Conservation (phyloP, 352 stramenopile species). For the Pythium dissotocum region DNA sequence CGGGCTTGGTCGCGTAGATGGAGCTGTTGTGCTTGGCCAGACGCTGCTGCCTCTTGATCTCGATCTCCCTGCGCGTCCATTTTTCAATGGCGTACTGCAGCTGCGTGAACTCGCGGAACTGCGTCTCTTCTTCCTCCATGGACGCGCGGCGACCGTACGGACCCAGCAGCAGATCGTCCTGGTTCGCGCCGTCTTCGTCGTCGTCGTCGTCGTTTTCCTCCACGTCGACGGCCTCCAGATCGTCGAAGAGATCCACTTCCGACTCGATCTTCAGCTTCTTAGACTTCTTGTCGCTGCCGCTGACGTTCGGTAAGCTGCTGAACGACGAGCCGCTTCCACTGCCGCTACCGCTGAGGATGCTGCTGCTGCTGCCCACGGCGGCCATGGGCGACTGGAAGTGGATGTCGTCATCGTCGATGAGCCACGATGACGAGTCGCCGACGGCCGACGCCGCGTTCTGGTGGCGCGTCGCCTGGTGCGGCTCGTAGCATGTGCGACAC, state of each 20-base stretch:
- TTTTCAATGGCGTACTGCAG: slow-evolving; percentile 53
- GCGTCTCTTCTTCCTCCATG: slow-evolving; percentile 50
- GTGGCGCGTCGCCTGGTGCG: slow-evolving; percentile 55
- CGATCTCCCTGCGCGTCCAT: slow-evolving; percentile 54
- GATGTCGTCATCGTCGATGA: slow-evolving; percentile 41
- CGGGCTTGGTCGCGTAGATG: slow-evolving; percentile 36
- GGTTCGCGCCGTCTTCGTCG: slow-evolving; percentile 39
- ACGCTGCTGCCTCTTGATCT: slow-evolving; percentile 37
- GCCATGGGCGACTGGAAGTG: slow-evolving; percentile 53
- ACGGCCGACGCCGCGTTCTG: slow-evolving; percentile 22
- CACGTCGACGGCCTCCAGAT: slow-evolving; percentile 29
- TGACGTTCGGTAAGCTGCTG: not conserved
- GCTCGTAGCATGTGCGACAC: slow-evolving; percentile 54
- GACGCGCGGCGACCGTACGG: slow-evolving; percentile 40
- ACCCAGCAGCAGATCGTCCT: slow-evolving; percentile 43
- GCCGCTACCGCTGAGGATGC: slow-evolving; percentile 8
- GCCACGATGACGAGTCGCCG: slow-evolving; percentile 14
- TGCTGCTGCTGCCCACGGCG: slow-evolving; percentile 10
- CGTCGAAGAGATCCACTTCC: slow-evolving; percentile 37
- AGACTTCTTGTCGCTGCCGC: slow-evolving; percentile 1
- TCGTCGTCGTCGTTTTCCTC: slow-evolving; percentile 45
- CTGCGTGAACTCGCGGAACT: slow-evolving; percentile 55
- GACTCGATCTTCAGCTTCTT: slow-evolving; percentile 16
- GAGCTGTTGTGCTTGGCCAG: slow-evolving; percentile 34
- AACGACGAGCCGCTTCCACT: slow-evolving; percentile 8